Evolutionary conservation across 2,329 filamentous ascomycete genomes (phyloP).

Genomic region (Niveomyces coronatus): DNA sequence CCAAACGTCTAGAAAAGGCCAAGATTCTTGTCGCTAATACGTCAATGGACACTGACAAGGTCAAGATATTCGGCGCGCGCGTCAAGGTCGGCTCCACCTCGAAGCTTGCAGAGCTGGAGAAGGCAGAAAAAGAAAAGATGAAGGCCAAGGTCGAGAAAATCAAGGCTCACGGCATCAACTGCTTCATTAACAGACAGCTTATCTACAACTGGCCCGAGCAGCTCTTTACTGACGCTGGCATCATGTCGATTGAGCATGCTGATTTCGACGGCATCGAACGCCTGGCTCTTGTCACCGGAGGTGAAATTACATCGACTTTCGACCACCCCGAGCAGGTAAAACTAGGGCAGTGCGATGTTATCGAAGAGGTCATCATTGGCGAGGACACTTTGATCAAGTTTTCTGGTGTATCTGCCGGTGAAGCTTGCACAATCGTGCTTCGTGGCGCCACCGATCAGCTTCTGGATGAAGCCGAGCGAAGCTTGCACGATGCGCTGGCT

Average conservation of each 20-base stretch:
- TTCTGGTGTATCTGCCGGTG: slow-evolving; percentile 84
- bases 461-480: slow-evolving; percentile 92
- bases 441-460: slow-evolving; percentile 95
- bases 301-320: slow-evolving; percentile 95
- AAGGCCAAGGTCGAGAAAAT: slow-evolving; percentile 98
- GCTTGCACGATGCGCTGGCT: slow-evolving; percentile 88
- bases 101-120: slow-evolving; percentile 96
- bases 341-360: slow-evolving; percentile 86
- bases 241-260: slow-evolving; percentile 97
- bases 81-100: slow-evolving; percentile 95
- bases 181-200: slow-evolving; percentile 97
- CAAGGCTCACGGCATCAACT: slow-evolving; percentile 98
- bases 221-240: slow-evolving; percentile 93
- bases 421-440: slow-evolving; percentile 93
- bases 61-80: slow-evolving; percentile 97
- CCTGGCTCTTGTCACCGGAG: slow-evolving; percentile 86
- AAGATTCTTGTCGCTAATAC: slow-evolving; percentile 98
- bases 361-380: slow-evolving; percentile 96
- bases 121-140: slow-evolving; percentile 99
- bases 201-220: slow-evolving; percentile 99
- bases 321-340: slow-evolving; percentile 97
- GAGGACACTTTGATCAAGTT: slow-evolving; percentile 97
- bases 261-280: slow-evolving; percentile 98
- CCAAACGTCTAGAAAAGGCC: slow-evolving; percentile 92
- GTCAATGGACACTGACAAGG: slow-evolving; percentile 98